Conservation (phyloP, 1,139 yeast genomes). For the Yarrowia galli region DNA sequence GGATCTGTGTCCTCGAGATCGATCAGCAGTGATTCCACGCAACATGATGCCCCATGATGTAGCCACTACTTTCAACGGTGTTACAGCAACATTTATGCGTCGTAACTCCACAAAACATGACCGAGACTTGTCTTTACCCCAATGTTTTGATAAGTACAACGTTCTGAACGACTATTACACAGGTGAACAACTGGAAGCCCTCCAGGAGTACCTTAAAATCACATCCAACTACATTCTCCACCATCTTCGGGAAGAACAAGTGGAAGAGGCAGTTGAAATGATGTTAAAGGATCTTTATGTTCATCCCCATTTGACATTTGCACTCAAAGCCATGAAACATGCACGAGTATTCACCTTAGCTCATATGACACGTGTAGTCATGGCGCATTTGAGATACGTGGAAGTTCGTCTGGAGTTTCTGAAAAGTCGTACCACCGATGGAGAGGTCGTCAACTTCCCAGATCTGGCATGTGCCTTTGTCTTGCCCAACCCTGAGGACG, state of each 20-base stretch:
- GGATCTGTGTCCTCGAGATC: neutral
- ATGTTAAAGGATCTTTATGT: neutral
- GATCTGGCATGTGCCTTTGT: neutral
- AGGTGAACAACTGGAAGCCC: neutral
- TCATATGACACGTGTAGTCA: neutral
- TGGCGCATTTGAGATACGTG: neutral
- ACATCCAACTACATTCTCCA: neutral
- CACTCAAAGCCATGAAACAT: constrained; percentile 2
- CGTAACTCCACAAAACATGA: neutral
- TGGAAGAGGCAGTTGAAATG: constrained; percentile 12
- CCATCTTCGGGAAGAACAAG: neutral
- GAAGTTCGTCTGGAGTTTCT: constrained; percentile 4
- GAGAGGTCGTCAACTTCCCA: neutral
- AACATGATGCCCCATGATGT: neutral
- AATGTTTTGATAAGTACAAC: neutral
- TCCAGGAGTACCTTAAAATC: neutral
- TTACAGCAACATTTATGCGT: neutral
- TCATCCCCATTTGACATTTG: neutral
- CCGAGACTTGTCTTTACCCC: neutral
- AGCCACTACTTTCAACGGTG: neutral
- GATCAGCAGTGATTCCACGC: neutral
- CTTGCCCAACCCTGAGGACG: neutral
- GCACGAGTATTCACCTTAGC: neutral
- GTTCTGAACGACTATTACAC: constrained; percentile 11
- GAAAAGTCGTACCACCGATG: neutral